These are phyloP conservation scores for Aspergillaceae sp. DNA, from an alignment of 2,329 filamentous ascomycete genomes.

Conservation along the genomic window DNA sequence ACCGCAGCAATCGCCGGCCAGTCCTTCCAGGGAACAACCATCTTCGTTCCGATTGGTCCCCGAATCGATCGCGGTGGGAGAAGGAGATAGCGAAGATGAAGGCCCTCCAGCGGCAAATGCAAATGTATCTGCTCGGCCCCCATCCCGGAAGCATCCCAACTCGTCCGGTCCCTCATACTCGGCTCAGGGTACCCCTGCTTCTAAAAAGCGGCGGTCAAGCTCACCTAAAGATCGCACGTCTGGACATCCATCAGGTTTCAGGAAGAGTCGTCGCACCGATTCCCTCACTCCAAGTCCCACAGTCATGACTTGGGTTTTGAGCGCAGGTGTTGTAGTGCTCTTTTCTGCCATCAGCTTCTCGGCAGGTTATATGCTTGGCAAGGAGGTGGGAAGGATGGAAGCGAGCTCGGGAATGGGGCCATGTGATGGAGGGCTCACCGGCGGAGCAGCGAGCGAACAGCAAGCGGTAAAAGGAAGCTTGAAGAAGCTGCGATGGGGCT, in stretches of 20 bases:
- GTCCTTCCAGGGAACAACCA: slow-evolving; percentile 35
- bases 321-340: slow-evolving; percentile 55
- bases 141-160: slow-evolving; percentile 12
- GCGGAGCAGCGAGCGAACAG: slow-evolving; percentile 33
- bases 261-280: slow-evolving; percentile 24
- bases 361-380: slow-evolving; percentile 54
- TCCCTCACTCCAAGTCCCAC: slow-evolving; percentile 40
- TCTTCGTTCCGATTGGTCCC: slow-evolving; percentile 51
- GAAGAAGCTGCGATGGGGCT: slow-evolving; percentile 36
- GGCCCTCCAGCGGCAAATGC: slow-evolving; percentile 12
- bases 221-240: slow-evolving; percentile 31
- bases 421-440: slow-evolving; percentile 7
- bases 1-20: slow-evolving; percentile 17
- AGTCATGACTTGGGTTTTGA: slow-evolving; percentile 57
- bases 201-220: slow-evolving; percentile 26
- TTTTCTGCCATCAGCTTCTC: slow-evolving; percentile 58
- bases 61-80: slow-evolving; percentile 49
- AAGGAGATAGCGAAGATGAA: slow-evolving; percentile 24
- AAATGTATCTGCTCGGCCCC: slow-evolving; percentile 9
- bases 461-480: slow-evolving; percentile 39
- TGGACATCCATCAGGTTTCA: slow-evolving; percentile 21
- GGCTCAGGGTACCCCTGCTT: slow-evolving; percentile 4
- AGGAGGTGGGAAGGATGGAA: slow-evolving; percentile 50
- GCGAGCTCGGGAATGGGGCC: slow-evolving; percentile 23
- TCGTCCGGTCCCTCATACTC: slow-evolving; percentile 7